These are phyloP conservation scores for Botrytis porri DNA, from an alignment of 2,329 filamentous ascomycete species.

Conservation along the genomic window DNA sequence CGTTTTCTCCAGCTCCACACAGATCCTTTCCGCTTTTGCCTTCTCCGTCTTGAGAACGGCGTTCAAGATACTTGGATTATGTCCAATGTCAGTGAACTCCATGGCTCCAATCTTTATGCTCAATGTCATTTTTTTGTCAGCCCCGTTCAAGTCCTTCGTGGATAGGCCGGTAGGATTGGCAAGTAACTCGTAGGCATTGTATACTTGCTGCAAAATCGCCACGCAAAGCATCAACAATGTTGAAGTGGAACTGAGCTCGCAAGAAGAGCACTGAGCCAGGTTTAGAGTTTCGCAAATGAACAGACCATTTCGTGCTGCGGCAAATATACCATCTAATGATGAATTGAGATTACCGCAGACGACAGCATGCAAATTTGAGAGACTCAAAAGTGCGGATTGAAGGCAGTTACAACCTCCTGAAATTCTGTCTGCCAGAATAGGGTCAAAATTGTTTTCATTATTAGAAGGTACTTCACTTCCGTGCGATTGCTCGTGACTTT, in stretches of 20 bases:
- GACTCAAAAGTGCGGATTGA: neutral
- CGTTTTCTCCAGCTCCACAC: neutral
- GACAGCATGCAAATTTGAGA: neutral
- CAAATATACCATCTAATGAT: neutral
- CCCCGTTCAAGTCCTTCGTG: neutral
- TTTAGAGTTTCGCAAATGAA: neutral
- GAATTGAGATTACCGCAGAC: neutral
- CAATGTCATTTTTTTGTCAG: neutral
- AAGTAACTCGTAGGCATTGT: conserved; percentile 4
- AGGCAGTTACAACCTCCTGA: neutral
- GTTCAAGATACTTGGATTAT: neutral
- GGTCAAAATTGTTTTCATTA: neutral
- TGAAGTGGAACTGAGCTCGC: neutral
- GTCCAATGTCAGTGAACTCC: neutral
- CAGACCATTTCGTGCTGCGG: neutral
- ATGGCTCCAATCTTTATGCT: neutral
- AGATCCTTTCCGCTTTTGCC: neutral
- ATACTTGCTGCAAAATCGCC: neutral
- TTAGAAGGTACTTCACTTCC: neutral
- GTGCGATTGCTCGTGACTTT: neutral
- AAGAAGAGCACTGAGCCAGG: neutral
- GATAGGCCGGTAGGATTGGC: neutral
- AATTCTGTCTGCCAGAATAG: neutral
- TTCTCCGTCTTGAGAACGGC: neutral
- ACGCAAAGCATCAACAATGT: conserved; percentile 2